Evolutionary conservation across 2,329 filamentous ascomycete genomes (phyloP).

Genomic region (Phyllosticta citrichinensis): DNA sequence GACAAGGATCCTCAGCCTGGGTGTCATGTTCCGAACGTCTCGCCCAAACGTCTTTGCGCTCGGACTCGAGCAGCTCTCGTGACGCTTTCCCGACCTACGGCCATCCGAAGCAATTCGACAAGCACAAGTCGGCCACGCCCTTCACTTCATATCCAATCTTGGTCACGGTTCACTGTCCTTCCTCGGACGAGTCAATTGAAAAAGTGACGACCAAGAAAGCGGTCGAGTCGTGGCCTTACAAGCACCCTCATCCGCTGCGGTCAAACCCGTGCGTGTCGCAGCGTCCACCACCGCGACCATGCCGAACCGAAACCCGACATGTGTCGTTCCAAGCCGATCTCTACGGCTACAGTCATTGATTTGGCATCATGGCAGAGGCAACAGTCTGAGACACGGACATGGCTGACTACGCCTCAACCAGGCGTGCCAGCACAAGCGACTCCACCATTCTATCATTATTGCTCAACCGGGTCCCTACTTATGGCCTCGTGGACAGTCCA

Average conservation of each 20-base stretch:
- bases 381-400: background rate
- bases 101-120: background rate
- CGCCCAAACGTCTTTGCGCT: background rate
- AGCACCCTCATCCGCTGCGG: conserved; percentile 6
- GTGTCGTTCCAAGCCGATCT: background rate
- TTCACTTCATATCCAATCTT: background rate
- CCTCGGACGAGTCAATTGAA: background rate
- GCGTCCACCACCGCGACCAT: background rate
- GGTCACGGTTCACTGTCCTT: conserved; percentile 2
- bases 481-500: background rate
- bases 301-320: background rate
- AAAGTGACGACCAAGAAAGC: background rate
- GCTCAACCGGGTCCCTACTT: background rate
- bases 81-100: background rate
- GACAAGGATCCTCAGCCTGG: background rate
- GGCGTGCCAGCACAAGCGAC: background rate
- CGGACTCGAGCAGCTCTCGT: background rate
- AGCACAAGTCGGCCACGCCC: background rate
- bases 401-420: background rate
- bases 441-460: background rate
- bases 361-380: background rate
- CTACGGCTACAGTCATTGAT: background rate
- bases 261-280: conserved; percentile 3
- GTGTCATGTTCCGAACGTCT: background rate
- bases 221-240: background rate